Evolutionary conservation across 495 filamentous ascomycete genomes (phyloP), one percentile per base, ranked within the genome.

Genomic region (Aspergillus coremiiformis): DNA sequence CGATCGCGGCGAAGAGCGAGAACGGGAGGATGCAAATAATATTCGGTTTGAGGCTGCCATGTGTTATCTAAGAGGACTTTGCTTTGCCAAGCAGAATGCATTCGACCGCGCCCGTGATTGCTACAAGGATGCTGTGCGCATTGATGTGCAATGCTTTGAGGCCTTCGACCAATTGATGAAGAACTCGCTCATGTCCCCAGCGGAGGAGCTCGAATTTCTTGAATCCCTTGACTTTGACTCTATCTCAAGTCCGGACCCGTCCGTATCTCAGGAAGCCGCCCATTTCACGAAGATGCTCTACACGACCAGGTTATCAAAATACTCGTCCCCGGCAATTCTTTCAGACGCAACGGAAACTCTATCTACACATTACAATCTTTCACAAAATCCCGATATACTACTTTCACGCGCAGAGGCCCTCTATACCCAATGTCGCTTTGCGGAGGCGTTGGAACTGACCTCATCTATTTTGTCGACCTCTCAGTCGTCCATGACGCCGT

Each of bases 81-180:
- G 95, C 71, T 96, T 89, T 62, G 91, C 93, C 15, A 96, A 96
- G 67, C 89, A 95, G 69, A 99, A 97, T 67, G 87, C 91, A 12
- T 97, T 96, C 57, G 94, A 99, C 62, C 84, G 91, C 22, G 93
- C 93, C 30, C 95, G 95, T 60, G 90, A 96, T 61, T 96, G 94
- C 70, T 99, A 96, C 76, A 96, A 95, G 71, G 88, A 94, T 59
- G 93, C 93, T 6, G 88, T 97, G 37, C 78, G 87, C 43, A 96
- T 99, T 61, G 94, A 99, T 65, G 90, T 97, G 5, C 91, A 96
- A 65, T 99, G 93, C 67, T 97, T 94, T 62, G 93, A 99, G 65
- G 93, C 93, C 3, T 97, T 97, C 61, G 91, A 95, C 52, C 90
- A 96, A 67, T 78, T 99, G 44, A 96, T 96, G 86, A 90, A 91